These are phyloP conservation scores for Quercus tomentella DNA, from an alignment of 331 rosid genomes.

Conservation along the genomic window DNA sequence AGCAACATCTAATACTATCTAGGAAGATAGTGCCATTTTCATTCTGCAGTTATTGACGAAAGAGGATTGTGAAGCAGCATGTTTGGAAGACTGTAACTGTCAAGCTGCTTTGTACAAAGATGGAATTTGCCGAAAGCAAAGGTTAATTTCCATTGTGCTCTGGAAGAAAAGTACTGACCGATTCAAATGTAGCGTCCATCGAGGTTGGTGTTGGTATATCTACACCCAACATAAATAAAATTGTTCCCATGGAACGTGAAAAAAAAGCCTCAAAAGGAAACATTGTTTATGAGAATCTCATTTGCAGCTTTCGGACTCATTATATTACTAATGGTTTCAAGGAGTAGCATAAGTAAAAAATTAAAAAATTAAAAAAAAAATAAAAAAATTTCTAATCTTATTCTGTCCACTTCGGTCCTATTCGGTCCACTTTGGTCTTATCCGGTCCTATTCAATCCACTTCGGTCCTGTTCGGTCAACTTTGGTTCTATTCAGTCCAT, in stretches of 20 bases:
- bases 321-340: not conserved
- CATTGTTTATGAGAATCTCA: not conserved
- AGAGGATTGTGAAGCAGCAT: conserved; percentile 13
- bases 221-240: not conserved
- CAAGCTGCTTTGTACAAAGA: conserved; percentile 4
- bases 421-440: no score
- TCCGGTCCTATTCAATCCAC: no score
- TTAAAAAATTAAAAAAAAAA: no score
- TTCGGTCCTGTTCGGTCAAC: no score
- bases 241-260: not conserved
- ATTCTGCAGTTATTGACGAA: not conserved
- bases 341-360: not conserved
- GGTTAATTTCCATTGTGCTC: conserved; percentile 22
- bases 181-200: not conserved
- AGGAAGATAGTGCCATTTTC: not conserved
- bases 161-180: not conserved
- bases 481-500: no score
- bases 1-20: not conserved
- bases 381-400: no score
- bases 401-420: no score
- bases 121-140: not conserved
- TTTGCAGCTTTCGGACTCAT: not conserved
- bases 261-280: not conserved
- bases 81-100: conserved; percentile 25
- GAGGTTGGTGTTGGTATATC: conserved; percentile 5